A percentile compares a stretch with the other conserved stretches of the same genome.
Evolutionary conservation across 2,329 filamentous ascomycete genomes (phyloP).

Genomic region (Sclerotinia spermophila): DNA sequence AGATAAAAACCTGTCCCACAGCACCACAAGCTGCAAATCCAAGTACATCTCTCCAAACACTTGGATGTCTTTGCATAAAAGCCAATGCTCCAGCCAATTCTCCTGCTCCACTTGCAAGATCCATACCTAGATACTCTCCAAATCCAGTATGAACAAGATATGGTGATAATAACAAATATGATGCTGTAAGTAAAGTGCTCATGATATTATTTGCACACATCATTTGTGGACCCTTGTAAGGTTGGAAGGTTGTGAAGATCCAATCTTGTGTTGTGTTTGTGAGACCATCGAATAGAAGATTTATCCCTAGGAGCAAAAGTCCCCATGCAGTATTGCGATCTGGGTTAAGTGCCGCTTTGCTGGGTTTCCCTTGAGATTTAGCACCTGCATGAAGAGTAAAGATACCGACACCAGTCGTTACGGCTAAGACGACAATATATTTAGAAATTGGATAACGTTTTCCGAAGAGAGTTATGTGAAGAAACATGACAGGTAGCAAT

Average conservation of each 20-base stretch:
- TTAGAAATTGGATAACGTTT: constrained; percentile 92
- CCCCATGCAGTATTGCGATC: constrained; percentile 70
- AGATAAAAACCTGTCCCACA: constrained; percentile 94
- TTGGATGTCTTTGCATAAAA: constrained; percentile 77
- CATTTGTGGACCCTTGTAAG: constrained; percentile 93
- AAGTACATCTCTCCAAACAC: constrained; percentile 81
- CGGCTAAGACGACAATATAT: constrained; percentile 86
- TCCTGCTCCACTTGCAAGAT: constrained; percentile 56
- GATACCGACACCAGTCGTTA: constrained; percentile 87
- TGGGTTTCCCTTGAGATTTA: constrained; percentile 48
- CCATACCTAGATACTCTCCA: constrained; percentile 64
- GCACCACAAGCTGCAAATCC: constrained; percentile 89
- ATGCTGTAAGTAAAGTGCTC: constrained; percentile 69
- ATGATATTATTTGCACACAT: constrained; percentile 98
- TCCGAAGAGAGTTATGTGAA: constrained; percentile 89
- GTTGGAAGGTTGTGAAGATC: constrained; percentile 76
- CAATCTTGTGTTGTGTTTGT: constrained; percentile 97
- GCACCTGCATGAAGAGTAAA: constrained; percentile 87
- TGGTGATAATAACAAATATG: constrained; percentile 75
- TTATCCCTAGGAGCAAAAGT: constrained; percentile 77
- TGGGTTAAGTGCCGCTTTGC: constrained; percentile 41
- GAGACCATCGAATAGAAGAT: constrained; percentile 90
- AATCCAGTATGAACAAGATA: constrained; percentile 68
- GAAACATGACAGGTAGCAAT: constrained; percentile 95
- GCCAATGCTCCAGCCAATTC: constrained; percentile 76